These are phyloP conservation scores for Pyrrhoderma lamaoense DNA, from an alignment of 1,284 basidiomycete genomes.

Conservation along the genomic window DNA sequence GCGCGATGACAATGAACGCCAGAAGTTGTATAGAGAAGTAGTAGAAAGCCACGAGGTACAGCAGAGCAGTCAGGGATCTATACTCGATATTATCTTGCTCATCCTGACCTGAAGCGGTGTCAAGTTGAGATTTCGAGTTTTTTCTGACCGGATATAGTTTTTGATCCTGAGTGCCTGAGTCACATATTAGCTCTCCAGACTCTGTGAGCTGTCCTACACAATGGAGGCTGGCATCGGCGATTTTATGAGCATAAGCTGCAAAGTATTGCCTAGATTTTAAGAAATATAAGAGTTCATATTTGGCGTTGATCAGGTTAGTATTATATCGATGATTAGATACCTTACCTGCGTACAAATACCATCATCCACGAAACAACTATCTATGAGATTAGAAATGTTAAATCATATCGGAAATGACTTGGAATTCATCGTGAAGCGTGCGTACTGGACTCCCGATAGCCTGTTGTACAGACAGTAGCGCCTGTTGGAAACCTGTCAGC, in stretches of 20 bases:
- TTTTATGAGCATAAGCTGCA: conserved; percentile 60
- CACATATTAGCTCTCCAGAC: too few relatives aligned
- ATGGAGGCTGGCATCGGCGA: conserved; percentile 44
- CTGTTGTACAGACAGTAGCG: conserved; percentile 66
- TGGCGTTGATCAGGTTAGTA: not conserved
- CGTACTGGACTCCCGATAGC: conserved; percentile 64
- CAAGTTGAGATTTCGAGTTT: conserved; percentile 77
- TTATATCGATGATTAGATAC: not conserved
- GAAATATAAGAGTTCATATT: not conserved
- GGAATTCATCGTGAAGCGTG: conserved; percentile 18
- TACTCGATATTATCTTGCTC: conserved; percentile 95
- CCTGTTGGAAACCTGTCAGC: conserved; percentile 72
- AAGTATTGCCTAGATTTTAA: conserved; percentile 59
- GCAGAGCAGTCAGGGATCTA: conserved; percentile 69
- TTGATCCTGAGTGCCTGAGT: not conserved
- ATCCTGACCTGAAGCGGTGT: conserved; percentile 80
- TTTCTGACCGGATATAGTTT: conserved; percentile 51
- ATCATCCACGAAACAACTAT: conserved; percentile 66
- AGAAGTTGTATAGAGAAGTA: conserved; percentile 63
- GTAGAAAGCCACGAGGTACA: conserved; percentile 75
- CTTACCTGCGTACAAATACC: conserved; percentile 58
- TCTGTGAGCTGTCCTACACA: not conserved
- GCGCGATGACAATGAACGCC: conserved; percentile 64
- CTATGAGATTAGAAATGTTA: conserved; percentile 32
- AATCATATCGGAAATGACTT: too few relatives aligned